A percentile compares a stretch with the other conserved stretches of the same genome.
phyloP scores from a whole-genome alignment of 306 rosid genomes.

The Casuarina glauca region DNA sequence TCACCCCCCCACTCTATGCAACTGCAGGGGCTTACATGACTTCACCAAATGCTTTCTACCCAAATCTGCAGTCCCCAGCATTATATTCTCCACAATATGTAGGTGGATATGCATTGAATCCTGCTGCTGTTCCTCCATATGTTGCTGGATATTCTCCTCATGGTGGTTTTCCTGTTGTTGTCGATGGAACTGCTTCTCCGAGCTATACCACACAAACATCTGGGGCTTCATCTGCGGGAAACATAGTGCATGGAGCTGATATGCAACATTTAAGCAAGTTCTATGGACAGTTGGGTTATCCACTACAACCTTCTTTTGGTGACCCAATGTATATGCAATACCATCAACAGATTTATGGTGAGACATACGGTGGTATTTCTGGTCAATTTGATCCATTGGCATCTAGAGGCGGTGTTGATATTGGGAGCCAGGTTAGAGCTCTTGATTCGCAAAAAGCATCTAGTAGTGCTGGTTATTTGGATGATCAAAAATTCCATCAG shows the following conservation, averaged over 20 bases:
- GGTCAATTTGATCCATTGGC: slow-evolving; percentile 37
- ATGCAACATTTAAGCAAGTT: slow-evolving; percentile 43
- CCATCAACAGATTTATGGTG: slow-evolving; percentile 46
- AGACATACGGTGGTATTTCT: slow-evolving; percentile 39
- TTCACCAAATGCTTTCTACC: slow-evolving; percentile 43
- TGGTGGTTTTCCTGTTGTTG: slow-evolving; percentile 44
- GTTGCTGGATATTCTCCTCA: slow-evolving; percentile 48
- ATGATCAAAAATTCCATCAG: slow-evolving; percentile 45
- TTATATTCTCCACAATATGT: slow-evolving; percentile 42
- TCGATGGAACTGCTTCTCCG: slow-evolving; percentile 48
- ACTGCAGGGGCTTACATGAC: slow-evolving; percentile 53
- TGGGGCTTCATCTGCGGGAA: slow-evolving; percentile 44
- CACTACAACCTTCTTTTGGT: slow-evolving; percentile 42
- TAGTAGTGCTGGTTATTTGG: slow-evolving; percentile 37
- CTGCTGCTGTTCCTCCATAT: slow-evolving; percentile 45
- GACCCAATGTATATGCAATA: slow-evolving; percentile 55
- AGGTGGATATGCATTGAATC: slow-evolving; percentile 46
- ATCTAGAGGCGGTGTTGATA: slow-evolving; percentile 34
- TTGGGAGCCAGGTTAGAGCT: slow-evolving; percentile 30
- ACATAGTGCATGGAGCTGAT: slow-evolving; percentile 49
- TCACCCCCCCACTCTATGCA: slow-evolving; percentile 60
- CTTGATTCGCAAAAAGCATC: slow-evolving; percentile 39
- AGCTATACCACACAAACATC: slow-evolving; percentile 37
- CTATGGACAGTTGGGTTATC: slow-evolving; percentile 47
- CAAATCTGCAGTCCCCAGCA: slow-evolving; percentile 38